phyloP scores from a whole-genome alignment of 1,139 yeast genomes.

The Yamadazyma dendronema region DNA sequence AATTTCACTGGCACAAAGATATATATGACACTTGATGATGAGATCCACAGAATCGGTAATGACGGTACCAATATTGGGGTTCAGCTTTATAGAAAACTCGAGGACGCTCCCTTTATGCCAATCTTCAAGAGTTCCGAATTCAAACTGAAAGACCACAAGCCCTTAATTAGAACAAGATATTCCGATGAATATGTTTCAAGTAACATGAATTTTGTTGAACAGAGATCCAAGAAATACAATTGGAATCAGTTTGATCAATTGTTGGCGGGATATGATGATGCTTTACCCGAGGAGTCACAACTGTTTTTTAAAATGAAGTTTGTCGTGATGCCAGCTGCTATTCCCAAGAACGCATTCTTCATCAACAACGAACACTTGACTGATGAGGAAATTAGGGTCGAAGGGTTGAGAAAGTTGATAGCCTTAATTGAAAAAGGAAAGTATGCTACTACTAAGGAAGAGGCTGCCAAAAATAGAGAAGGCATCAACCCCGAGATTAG shows the following conservation, averaged over 20 bases:
- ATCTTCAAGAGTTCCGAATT: conserved; percentile 22
- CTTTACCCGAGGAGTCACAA: conserved; percentile 53
- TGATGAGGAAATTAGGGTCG: conserved; percentile 83
- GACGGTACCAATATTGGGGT: conserved; percentile 75
- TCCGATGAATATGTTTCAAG: conserved; percentile 66
- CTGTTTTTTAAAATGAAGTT: conserved; percentile 72
- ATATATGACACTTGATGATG: conserved; percentile 75
- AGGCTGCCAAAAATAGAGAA: conserved; percentile 36
- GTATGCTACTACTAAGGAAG: conserved; percentile 22
- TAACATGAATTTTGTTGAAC: conserved; percentile 53
- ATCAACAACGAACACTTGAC: conserved; percentile 60
- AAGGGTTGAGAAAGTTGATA: conserved; percentile 77
- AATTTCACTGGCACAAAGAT: conserved; percentile 57
- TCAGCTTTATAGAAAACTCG: conserved; percentile 56
- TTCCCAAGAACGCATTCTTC: conserved; percentile 55
- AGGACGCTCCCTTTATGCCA: conserved; percentile 10
- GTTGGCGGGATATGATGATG: conserved; percentile 85
- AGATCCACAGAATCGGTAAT: conserved; percentile 77
- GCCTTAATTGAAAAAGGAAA: conserved; percentile 62
- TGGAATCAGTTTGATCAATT: conserved; percentile 94
- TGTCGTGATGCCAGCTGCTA: conserved; percentile 74
- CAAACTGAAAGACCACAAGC: conserved; percentile 35
- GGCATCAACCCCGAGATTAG: conserved; percentile 69
- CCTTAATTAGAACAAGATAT: conserved; percentile 74
- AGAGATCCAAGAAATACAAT: conserved; percentile 56